Percentiles rank a stretch among this genome's conserved stretches.
Evolutionary conservation across 208 protist genomes (phyloP).

Genomic region (Trypanosoma avium): DNA sequence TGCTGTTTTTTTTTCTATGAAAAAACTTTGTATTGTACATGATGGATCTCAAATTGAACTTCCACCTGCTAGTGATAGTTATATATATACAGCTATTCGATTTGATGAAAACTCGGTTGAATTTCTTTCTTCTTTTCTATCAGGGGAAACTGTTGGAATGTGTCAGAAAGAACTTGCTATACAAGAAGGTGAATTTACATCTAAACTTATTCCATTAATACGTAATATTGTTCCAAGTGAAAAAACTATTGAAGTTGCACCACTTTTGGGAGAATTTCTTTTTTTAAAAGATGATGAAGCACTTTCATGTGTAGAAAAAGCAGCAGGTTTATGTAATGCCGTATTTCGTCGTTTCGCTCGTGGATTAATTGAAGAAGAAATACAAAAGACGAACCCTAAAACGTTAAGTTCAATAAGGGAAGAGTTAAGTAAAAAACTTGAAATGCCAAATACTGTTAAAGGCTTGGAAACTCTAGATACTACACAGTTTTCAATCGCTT

Average conservation of each 20-base stretch:
- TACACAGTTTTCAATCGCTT: conserved; percentile 64
- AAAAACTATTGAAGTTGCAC: conserved; percentile 54
- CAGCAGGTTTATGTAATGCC: conserved; percentile 71
- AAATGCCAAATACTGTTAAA: conserved; percentile 66
- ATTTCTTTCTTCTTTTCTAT: conserved; percentile 27
- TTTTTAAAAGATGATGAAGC: conserved; percentile 82
- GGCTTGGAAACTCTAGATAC: conserved; percentile 65
- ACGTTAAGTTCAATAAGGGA: conserved; percentile 67
- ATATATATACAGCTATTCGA: conserved; percentile 11
- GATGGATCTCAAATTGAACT: conserved; percentile 25
- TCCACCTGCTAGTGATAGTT: conserved; percentile 21
- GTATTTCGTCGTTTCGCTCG: conserved; percentile 77
- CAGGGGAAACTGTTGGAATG: conserved; percentile 41
- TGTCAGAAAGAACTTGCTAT: conserved; percentile 72
- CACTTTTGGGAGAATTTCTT: conserved; percentile 71
- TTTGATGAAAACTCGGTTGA: conserved; percentile 16
- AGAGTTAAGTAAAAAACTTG: conserved; percentile 62
- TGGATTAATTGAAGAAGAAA: conserved; percentile 52
- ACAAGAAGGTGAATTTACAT: conserved; percentile 72
- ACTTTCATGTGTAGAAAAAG: conserved; percentile 63
- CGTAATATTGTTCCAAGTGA: conserved; percentile 26
- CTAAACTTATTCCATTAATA: conserved; percentile 36
- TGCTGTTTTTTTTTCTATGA: conserved; percentile 45
- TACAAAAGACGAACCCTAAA: conserved; percentile 44
- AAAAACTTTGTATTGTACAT: conserved; percentile 47